Evolutionary conservation across 2,329 filamentous ascomycete species (phyloP).

Genomic region (Aureobasidium sp.): DNA sequence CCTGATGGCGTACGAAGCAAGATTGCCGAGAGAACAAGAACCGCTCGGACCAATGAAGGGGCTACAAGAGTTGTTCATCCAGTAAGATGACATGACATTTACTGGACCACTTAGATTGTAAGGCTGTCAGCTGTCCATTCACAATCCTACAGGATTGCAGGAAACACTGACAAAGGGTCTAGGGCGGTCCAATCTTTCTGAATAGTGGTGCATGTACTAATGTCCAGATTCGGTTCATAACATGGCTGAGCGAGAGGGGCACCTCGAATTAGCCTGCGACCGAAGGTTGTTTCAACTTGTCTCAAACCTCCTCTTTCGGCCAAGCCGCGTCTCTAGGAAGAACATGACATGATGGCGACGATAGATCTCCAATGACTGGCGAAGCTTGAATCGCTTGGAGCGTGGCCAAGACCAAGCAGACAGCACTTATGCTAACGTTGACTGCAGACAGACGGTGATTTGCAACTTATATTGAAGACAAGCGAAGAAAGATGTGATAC

Average conservation of each 20-base stretch:
- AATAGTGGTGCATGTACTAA: background rate
- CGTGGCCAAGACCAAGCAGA: background rate
- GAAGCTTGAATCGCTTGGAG: background rate
- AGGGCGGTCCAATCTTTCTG: background rate
- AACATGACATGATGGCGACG: background rate
- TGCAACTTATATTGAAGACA: background rate
- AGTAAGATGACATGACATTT: slow-evolving; percentile 26
- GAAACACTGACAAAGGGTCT: background rate
- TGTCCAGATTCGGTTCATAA: background rate
- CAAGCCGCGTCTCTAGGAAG: slow-evolving; percentile 48
- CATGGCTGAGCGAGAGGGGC: slow-evolving; percentile 40
- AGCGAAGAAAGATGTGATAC: background rate
- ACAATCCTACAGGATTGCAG: background rate
- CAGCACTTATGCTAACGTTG: background rate
- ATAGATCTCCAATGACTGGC: background rate
- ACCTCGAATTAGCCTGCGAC: slow-evolving; percentile 46
- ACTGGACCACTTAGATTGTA: background rate
- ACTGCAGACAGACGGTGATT: no score
- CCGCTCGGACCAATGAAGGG: slow-evolving; percentile 30
- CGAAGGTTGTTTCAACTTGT: slow-evolving; percentile 45
- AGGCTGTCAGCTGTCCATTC: background rate
- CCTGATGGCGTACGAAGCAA: slow-evolving; percentile 29
- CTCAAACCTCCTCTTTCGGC: slow-evolving; percentile 44
- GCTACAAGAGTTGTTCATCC: slow-evolving; percentile 34
- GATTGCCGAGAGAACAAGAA: slow-evolving; percentile 40